phyloP scores from a whole-genome alignment of 371 early-diverging fungal species.

The Cokeromyces recurvatus region DNA sequence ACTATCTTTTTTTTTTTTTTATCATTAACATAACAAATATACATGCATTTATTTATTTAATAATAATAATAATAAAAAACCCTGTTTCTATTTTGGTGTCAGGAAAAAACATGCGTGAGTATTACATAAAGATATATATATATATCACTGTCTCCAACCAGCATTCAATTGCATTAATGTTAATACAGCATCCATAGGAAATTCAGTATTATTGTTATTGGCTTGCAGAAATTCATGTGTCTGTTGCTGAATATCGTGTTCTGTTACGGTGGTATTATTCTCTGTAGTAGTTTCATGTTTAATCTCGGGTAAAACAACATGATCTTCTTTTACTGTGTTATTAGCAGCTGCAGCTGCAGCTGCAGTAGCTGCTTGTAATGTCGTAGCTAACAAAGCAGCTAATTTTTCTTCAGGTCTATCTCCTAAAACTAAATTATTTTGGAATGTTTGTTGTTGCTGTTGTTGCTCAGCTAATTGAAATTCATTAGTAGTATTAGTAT shows the following conservation, averaged over 20 bases:
- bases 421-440: not conserved
- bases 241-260: constrained; percentile 7
- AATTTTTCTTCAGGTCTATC: constrained; percentile 24
- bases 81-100: too few species aligned
- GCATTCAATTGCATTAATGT: constrained; percentile 62
- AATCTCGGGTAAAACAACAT: too few species aligned
- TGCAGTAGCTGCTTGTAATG: constrained; percentile 20
- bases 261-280: not conserved
- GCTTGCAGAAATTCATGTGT: constrained; percentile 7
- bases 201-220: constrained; percentile 30
- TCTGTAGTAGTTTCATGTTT: not conserved
- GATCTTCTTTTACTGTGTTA: too few species aligned
- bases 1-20: too few species aligned
- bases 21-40: too few species aligned
- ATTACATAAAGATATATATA: too few species aligned
- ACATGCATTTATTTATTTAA: too few species aligned
- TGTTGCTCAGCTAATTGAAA: constrained; percentile 1
- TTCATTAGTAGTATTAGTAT: not conserved
- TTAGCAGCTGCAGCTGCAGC: constrained; percentile 4
- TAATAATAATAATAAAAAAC: too few species aligned
- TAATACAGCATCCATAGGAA: constrained; percentile 63
- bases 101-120: too few species aligned
- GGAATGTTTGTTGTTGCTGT: constrained; percentile 1
- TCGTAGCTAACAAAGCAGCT: constrained; percentile 18
- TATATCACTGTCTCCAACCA: constrained; percentile 49